These are phyloP conservation scores for Golubevia sp. DNA, from an alignment of 1,284 basidiomycete species.

Conservation along the genomic window DNA sequence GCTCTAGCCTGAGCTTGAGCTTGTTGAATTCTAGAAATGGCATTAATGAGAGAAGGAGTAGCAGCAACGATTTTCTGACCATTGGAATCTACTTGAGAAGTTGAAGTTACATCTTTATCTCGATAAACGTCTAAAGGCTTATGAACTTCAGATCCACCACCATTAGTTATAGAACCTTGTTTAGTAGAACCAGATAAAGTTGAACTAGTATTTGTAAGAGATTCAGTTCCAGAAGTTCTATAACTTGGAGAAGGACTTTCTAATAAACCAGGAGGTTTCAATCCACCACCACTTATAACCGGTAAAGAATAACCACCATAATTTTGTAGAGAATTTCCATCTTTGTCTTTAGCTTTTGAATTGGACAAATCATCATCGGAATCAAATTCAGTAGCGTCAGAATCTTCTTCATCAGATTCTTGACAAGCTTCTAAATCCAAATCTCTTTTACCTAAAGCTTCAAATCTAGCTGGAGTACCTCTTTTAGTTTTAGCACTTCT, in stretches of 20 bases:
- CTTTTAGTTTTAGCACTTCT: neutral
- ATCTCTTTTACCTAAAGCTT: constrained; percentile 17
- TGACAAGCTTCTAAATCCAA: constrained; percentile 5
- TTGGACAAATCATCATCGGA: constrained; percentile 19
- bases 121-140: constrained; percentile 13
- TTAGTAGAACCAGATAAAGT: no score
- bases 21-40: constrained; percentile 40
- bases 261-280: no score
- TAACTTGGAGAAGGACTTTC: no score
- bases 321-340: neutral
- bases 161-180: no score
- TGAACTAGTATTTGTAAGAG: no score
- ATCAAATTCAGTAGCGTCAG: constrained; percentile 30
- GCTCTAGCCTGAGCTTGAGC: constrained; percentile 39
- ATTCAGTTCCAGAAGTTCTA: no score
- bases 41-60: constrained; percentile 43
- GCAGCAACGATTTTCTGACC: constrained; percentile 20
- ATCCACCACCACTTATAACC: no score
- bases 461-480: constrained; percentile 36
- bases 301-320: constrained; percentile 8
- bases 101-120: constrained; percentile 10
- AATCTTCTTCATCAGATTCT: constrained; percentile 17
- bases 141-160: constrained; percentile 12
- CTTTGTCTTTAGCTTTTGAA: constrained; percentile 2
- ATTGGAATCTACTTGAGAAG: constrained; percentile 6